Evolutionary conservation across 495 filamentous ascomycete genomes (phyloP).

Genomic region (Talaromyces liani): DNA sequence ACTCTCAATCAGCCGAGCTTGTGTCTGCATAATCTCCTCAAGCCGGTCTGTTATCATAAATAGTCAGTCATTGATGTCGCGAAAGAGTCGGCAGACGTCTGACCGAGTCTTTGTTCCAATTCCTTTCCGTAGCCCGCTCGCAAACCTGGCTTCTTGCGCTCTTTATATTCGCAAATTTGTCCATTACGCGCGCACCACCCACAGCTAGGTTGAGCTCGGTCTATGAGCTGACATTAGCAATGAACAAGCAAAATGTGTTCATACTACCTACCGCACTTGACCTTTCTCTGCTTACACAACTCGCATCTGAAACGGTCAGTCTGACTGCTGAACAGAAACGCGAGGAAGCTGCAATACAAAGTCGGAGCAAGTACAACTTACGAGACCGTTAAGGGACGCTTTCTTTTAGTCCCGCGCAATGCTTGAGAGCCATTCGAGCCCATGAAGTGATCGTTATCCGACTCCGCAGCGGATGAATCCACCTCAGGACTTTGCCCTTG

Average conservation of each 20-base stretch:
- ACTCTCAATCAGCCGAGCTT: slow-evolving; percentile 41
- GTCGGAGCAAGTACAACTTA: slow-evolving; percentile 15
- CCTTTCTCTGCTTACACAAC: slow-evolving; percentile 77
- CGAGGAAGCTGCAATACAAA: neutral
- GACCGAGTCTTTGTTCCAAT: slow-evolving; percentile 68
- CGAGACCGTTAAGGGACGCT: slow-evolving; percentile 40
- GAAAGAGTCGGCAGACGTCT: slow-evolving; percentile 4
- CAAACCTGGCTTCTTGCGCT: slow-evolving; percentile 77
- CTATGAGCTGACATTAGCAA: slow-evolving; percentile 14
- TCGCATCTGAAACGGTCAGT: slow-evolving; percentile 53
- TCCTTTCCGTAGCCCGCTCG: slow-evolving; percentile 84
- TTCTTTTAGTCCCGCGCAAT: slow-evolving; percentile 31
- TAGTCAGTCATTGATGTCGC: neutral
- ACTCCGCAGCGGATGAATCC: slow-evolving; percentile 31
- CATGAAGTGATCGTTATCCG: slow-evolving; percentile 24
- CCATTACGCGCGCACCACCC: slow-evolving; percentile 82
- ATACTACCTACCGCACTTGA: slow-evolving; percentile 55
- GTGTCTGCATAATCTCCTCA: slow-evolving; percentile 39
- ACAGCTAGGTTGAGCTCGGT: slow-evolving; percentile 75
- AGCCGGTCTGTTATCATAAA: slow-evolving; percentile 29
- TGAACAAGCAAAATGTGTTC: neutral
- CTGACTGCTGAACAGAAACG: neutral
- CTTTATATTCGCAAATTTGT: slow-evolving; percentile 73
- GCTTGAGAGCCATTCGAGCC: slow-evolving; percentile 23
- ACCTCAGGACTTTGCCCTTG: slow-evolving; percentile 26